Conservation (phyloP, 2,329 filamentous ascomycete species). For the Bipolaris oryzae region DNA sequence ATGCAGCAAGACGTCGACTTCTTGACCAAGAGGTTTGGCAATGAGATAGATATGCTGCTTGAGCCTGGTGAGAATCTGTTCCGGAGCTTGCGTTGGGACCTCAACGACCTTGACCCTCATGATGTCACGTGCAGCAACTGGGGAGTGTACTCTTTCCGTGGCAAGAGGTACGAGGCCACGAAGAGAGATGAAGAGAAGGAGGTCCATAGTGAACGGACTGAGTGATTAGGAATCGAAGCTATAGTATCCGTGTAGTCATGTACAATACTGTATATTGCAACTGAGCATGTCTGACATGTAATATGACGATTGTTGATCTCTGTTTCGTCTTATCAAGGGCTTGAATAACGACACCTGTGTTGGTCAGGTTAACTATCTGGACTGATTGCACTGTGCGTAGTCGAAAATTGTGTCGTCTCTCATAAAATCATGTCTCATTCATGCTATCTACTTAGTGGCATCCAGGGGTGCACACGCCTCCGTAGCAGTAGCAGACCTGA, state of each 20-base stretch:
- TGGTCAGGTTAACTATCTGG: no score
- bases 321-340: no score
- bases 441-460: background rate
- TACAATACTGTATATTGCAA: slow-evolving; percentile 5
- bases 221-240: slow-evolving; percentile 13
- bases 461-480: slow-evolving; percentile 2
- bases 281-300: background rate
- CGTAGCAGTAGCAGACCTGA: slow-evolving; percentile 7
- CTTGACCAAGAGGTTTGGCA: slow-evolving; percentile 81
- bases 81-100: slow-evolving; percentile 91
- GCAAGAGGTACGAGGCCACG: slow-evolving; percentile 85
- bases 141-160: slow-evolving; percentile 96
- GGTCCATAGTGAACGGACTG: slow-evolving; percentile 43
- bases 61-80: slow-evolving; percentile 94
- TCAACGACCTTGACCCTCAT: slow-evolving; percentile 93
- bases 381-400: no score
- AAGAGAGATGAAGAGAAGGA: slow-evolving; percentile 55
- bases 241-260: slow-evolving; percentile 6
- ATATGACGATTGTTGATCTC: background rate
- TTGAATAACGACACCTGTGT: no score
- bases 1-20: slow-evolving; percentile 92
- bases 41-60: slow-evolving; percentile 90
- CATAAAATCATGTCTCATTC: background rate
- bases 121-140: slow-evolving; percentile 96
- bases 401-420: background rate